Conservation (phyloP, 306 rosid species). For the Erythrophleum fordii region DNA sequence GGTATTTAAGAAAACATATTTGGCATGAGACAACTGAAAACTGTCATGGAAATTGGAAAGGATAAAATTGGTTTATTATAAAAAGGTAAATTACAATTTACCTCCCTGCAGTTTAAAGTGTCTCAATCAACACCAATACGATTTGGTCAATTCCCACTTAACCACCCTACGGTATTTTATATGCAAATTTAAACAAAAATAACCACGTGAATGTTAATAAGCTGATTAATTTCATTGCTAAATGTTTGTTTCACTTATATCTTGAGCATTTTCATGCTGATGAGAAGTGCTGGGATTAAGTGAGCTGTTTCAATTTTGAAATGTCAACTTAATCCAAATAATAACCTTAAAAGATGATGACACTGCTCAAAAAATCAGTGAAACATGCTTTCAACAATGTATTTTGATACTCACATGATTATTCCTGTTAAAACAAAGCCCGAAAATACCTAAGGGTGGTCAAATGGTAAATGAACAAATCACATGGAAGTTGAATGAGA, state of each 20-base stretch:
- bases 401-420: neutral
- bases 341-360: neutral
- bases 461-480: neutral
- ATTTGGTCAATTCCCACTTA: constrained; percentile 6
- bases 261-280: too few relatives aligned
- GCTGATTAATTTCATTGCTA: neutral
- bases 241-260: neutral
- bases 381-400: too few relatives aligned
- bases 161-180: neutral
- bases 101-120: neutral
- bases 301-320: too few relatives aligned
- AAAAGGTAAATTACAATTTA: neutral
- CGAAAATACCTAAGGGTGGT: neutral
- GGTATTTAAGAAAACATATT: neutral
- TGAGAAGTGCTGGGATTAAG: neutral
- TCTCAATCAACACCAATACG: neutral
- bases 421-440: neutral
- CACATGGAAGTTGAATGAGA: neutral
- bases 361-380: too few relatives aligned
- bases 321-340: neutral
- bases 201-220: too few relatives aligned
- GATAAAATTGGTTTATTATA: neutral
- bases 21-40: neutral
- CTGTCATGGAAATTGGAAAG: neutral
- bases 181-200: too few relatives aligned